These are phyloP conservation scores for Geranomyces michiganensis DNA, from an alignment of 192 early-diverging fungal species.

Conservation along the genomic window DNA sequence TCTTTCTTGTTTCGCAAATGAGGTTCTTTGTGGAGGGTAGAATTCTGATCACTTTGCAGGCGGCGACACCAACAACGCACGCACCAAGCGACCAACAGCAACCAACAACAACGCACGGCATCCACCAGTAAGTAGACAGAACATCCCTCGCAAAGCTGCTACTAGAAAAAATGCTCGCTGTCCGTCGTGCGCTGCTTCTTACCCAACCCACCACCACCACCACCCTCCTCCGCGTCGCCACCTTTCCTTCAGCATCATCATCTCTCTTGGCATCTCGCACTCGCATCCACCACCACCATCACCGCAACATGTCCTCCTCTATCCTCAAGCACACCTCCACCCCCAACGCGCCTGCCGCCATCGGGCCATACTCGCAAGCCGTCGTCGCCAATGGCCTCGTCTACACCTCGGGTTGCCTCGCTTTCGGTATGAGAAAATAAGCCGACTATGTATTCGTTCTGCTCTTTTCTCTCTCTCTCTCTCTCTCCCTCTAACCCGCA, in stretches of 20 bases:
- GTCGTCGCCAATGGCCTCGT: slow-evolving; percentile 82
- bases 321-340: slow-evolving; percentile 33
- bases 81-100: too few relatives aligned
- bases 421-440: slow-evolving; percentile 23
- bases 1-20: too few relatives aligned
- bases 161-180: too few relatives aligned
- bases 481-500: not conserved
- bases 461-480: not conserved
- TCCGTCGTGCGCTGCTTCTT: too few relatives aligned
- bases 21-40: too few relatives aligned
- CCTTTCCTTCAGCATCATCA: not conserved
- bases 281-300: too few relatives aligned
- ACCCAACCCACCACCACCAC: not conserved
- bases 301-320: slow-evolving; percentile 36
- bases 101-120: too few relatives aligned
- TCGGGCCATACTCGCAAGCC: slow-evolving; percentile 66
- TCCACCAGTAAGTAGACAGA: too few relatives aligned
- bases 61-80: too few relatives aligned
- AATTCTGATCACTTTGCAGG: too few relatives aligned
- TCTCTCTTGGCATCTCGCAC: too few relatives aligned
- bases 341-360: slow-evolving; percentile 46
- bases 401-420: slow-evolving; percentile 64
- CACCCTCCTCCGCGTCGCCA: not conserved
- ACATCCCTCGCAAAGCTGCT: too few relatives aligned
- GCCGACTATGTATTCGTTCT: not conserved